Base-by-base conservation (phyloP, 768 basidiomycete species). In the Rubroboletus satanas region DNA sequence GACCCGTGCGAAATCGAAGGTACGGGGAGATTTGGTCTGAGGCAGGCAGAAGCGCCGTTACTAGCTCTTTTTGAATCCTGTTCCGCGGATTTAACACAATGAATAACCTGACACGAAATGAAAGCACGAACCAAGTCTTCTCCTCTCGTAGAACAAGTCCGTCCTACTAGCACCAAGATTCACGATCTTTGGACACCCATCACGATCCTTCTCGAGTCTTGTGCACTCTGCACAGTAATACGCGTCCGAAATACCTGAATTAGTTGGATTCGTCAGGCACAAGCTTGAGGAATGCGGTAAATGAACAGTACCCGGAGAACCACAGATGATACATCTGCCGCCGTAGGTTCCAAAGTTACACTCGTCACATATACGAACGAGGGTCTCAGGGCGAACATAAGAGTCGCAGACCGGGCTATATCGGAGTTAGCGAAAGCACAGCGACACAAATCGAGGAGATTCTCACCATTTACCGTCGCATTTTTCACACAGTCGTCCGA, bases 331-430 rank as follows among this genome's bases (percentile, higher is more conserved):
- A 70, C 97, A 99, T 60, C 94, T 81, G 47, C 96, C 96, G 23
- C 97, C 94, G 69, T 97, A 97, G 43, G 93, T 96, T 62, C 94
- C 92, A 75, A 98, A 99, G 73, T 98, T 98, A 74, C 97, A 99
- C 77, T 99, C 97, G 70, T 99, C 97, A 72, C 97, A 99, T 62
- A 98, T 98, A 59, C 96, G 84, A 55, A 98, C 97, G 60, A 98
- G 81, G 23, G 96, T 98, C 75, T 96, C 95, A 64, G 97, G 97
- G 64, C 97, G 84, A 59, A 99, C 97, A 75, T 98, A 98, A 53
- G 96, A 98, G 77, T 99, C 96, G 77, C 96, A 99, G 43, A 98
- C 92, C 9, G 96, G 96, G 71, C 96, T 99, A 5, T 39, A 37
- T 33, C 28, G 26, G 52, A 44, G n/a, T 59, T 7, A 53, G 35